A percentile compares a stretch with the other conserved stretches of the same genome.
Conservation (phyloP, 1,284 basidiomycete species). For the Naganishia sp. region DNA sequence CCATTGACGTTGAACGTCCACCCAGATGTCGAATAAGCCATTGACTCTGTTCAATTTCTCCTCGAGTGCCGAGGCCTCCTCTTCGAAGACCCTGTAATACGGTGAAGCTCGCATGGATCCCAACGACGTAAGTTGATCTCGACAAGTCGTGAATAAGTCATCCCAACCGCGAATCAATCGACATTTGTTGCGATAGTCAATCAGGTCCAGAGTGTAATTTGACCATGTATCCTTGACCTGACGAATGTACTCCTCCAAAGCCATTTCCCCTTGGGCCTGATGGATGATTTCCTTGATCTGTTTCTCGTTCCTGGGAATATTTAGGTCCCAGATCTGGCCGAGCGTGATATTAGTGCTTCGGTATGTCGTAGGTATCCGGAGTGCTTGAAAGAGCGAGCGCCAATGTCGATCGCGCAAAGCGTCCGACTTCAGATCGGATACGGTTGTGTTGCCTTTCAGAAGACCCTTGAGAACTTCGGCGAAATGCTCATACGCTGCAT, state of each 20-base stretch:
- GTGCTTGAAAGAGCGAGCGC: slow-evolving; percentile 94
- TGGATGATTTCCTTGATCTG: slow-evolving; percentile 91
- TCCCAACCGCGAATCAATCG: slow-evolving; percentile 97
- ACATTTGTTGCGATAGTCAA: slow-evolving; percentile 99
- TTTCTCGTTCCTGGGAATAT: slow-evolving; percentile 87
- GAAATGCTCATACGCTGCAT: slow-evolving; percentile 97
- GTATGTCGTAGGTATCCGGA: slow-evolving; percentile 68
- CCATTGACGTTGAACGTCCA: slow-evolving; percentile 99
- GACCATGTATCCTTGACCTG: slow-evolving; percentile 98
- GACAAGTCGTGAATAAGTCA: slow-evolving; percentile 93
- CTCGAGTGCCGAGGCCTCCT: slow-evolving; percentile 90
- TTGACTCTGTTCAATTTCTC: slow-evolving; percentile 93
- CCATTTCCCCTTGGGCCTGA: slow-evolving; percentile 99
- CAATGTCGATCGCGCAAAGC: slow-evolving; percentile 97
- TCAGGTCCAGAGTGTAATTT: slow-evolving; percentile 89
- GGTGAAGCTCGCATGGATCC: slow-evolving; percentile 96
- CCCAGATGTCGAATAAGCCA: slow-evolving; percentile 98
- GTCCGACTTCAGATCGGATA: slow-evolving; percentile 94
- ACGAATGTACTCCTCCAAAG: slow-evolving; percentile 87
- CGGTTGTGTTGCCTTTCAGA: slow-evolving; percentile 83
- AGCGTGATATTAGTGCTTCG: slow-evolving; percentile 73
- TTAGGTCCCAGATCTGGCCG: slow-evolving; percentile 95
- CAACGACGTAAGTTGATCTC: slow-evolving; percentile 93
- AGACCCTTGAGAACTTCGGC: slow-evolving; percentile 84
- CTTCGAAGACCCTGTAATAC: slow-evolving; percentile 95